Evolutionary conservation across 352 stramenopile genomes (phyloP).

Genomic region (Globisporangium lucens): DNA sequence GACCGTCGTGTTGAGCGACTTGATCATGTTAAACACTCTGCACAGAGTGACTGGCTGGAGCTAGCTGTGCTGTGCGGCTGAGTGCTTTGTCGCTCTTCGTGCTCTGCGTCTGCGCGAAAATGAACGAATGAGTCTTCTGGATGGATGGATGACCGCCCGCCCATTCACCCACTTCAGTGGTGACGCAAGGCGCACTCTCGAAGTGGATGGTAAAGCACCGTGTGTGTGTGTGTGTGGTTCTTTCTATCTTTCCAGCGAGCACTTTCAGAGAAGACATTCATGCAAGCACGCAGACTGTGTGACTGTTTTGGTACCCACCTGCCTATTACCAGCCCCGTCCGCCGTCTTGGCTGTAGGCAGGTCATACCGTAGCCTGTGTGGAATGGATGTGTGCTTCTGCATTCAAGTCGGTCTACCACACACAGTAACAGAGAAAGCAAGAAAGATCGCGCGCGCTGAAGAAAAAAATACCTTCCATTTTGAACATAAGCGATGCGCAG

Average conservation of each 20-base stretch:
- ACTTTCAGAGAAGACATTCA: not conserved
- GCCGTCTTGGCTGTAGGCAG: too few relatives aligned
- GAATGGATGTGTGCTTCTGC: not conserved
- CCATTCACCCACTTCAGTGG: not conserved
- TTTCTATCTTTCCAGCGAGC: slow-evolving; percentile 3
- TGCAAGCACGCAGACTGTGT: not conserved
- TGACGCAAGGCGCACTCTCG: not conserved
- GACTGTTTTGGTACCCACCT: not conserved
- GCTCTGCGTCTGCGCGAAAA: slow-evolving; percentile 5
- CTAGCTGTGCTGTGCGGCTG: not conserved
- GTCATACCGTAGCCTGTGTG: not conserved
- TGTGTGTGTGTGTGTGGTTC: not conserved
- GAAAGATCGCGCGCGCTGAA: not conserved
- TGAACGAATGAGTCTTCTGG: slow-evolving; percentile 1
- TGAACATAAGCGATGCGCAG: not conserved
- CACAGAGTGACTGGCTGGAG: too few relatives aligned
- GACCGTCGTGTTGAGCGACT: not conserved
- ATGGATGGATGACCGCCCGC: not conserved
- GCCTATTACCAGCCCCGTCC: not conserved
- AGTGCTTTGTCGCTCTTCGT: not conserved
- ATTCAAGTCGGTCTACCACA: slow-evolving; percentile 1
- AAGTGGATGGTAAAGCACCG: too few relatives aligned
- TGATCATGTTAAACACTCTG: not conserved
- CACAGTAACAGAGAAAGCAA: not conserved
- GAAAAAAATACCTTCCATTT: not conserved